Percentiles rank a stretch among this genome's conserved stretches.
Evolutionary conservation across 208 protist species (phyloP).

Genomic region (Trypanosomatidae sp.): DNA sequence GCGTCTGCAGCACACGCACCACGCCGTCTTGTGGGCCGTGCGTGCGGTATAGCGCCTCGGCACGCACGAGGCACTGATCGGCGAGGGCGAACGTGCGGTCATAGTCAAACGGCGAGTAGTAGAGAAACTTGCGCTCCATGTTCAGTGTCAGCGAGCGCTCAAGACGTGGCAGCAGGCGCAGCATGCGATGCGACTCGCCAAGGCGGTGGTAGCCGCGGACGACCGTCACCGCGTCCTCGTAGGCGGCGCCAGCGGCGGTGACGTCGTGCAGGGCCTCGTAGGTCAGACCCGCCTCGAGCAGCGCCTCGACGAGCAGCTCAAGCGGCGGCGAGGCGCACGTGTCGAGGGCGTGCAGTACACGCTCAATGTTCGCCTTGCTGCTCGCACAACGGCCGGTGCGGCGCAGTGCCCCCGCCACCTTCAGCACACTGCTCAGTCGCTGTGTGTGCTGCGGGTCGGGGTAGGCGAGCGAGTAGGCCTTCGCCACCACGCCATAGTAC

Average conservation of each 20-base stretch:
- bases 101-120: conserved; percentile 83
- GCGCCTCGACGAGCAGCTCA: conserved; percentile 72
- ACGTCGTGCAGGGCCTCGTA: conserved; percentile 22
- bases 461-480: conserved; percentile 74
- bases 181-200: conserved; percentile 76
- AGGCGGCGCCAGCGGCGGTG: conserved; percentile 27
- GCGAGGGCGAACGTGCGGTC: conserved; percentile 75
- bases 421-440: conserved; percentile 53
- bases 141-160: conserved; percentile 77
- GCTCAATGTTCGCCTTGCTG: conserved; percentile 41
- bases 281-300: conserved; percentile 71
- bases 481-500: conserved; percentile 80
- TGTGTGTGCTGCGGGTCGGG: conserved; percentile 52
- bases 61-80: conserved; percentile 70
- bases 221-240: conserved; percentile 62
- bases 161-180: conserved; percentile 68
- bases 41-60: conserved; percentile 36
- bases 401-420: conserved; percentile 66
- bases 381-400: conserved; percentile 53
- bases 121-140: conserved; percentile 81
- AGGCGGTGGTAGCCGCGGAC: conserved; percentile 65
- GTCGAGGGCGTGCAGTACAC: conserved; percentile 58
- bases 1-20: conserved; percentile 60
- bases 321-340: conserved; percentile 22
- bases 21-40: conserved; percentile 24